These are phyloP conservation scores for Conoideocrella luteorostrata DNA, from an alignment of 2,329 filamentous ascomycete species.

Conservation along the genomic window DNA sequence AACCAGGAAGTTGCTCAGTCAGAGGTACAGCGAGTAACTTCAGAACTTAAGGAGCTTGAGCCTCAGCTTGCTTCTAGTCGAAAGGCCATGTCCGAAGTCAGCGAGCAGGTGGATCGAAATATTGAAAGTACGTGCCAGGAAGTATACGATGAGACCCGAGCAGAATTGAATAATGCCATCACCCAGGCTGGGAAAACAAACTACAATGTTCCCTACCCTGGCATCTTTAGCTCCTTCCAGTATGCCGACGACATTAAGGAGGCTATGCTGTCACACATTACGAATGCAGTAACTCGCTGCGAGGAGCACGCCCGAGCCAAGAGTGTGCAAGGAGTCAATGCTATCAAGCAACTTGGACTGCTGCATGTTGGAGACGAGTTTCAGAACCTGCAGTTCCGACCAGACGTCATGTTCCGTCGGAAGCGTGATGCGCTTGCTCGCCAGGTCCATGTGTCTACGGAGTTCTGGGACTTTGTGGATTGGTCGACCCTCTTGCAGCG, in stretches of 20 bases:
- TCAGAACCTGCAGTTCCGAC: conserved; percentile 76
- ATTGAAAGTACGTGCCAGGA: conserved; percentile 82
- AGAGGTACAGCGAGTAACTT: conserved; percentile 76
- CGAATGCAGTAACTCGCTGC: conserved; percentile 68
- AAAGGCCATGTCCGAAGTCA: conserved; percentile 71
- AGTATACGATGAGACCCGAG: conserved; percentile 77
- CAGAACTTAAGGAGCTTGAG: conserved; percentile 75
- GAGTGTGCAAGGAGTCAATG: conserved; percentile 74
- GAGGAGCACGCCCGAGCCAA: conserved; percentile 79
- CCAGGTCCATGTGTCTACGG: conserved; percentile 80
- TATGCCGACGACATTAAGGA: conserved; percentile 91
- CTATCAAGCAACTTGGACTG: conserved; percentile 83
- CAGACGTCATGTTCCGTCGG: conserved; percentile 89
- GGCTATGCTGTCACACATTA: conserved; percentile 85
- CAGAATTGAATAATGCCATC: conserved; percentile 70
- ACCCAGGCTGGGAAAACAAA: conserved; percentile 67
- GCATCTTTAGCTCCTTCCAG: conserved; percentile 75
- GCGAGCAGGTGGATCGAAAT: conserved; percentile 71
- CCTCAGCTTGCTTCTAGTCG: conserved; percentile 79
- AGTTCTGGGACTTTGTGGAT: conserved; percentile 92
- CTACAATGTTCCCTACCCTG: conserved; percentile 80
- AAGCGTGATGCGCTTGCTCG: conserved; percentile 74
- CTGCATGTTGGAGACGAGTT: conserved; percentile 85
- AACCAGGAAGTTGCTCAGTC: conserved; percentile 82
- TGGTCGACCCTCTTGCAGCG: conserved; percentile 72